Conservation (phyloP, 2,329 filamentous ascomycete genomes). For the Gyromitra esculenta region DNA sequence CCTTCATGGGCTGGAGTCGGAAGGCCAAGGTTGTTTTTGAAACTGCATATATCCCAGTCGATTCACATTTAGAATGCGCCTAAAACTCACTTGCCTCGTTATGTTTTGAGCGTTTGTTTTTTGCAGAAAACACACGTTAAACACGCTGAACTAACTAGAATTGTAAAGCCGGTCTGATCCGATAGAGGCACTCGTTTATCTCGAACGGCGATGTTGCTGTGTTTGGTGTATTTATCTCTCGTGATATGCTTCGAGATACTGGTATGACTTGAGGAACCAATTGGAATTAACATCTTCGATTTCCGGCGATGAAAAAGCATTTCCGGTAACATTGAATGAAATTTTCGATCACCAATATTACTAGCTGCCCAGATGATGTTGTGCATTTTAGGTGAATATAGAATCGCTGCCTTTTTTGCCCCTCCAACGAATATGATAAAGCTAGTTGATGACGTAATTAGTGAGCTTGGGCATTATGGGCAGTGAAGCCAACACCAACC, state of each 20-base stretch:
- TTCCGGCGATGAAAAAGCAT: background rate
- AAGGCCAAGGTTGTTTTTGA: constrained; percentile 24
- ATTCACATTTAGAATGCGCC: constrained; percentile 26
- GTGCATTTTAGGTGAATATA: background rate
- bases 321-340: background rate
- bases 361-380: background rate
- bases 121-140: constrained; percentile 14
- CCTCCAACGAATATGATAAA: background rate
- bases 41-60: constrained; percentile 32
- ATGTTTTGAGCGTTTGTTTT: constrained; percentile 20
- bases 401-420: background rate
- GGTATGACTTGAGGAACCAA: constrained; percentile 10
- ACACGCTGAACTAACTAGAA: background rate
- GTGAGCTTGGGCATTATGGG: background rate
- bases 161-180: background rate
- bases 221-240: constrained; percentile 8
- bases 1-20: constrained; percentile 1
- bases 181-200: constrained; percentile 16
- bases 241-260: constrained; percentile 10
- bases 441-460: constrained; percentile 10
- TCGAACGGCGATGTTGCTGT: constrained; percentile 13
- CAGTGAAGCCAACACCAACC: background rate
- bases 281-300: background rate
- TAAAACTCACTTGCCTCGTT: constrained; percentile 7
- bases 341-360: background rate